phyloP scores from a whole-genome alignment of 139 green algal species.

The Nannochloris sp. region DNA sequence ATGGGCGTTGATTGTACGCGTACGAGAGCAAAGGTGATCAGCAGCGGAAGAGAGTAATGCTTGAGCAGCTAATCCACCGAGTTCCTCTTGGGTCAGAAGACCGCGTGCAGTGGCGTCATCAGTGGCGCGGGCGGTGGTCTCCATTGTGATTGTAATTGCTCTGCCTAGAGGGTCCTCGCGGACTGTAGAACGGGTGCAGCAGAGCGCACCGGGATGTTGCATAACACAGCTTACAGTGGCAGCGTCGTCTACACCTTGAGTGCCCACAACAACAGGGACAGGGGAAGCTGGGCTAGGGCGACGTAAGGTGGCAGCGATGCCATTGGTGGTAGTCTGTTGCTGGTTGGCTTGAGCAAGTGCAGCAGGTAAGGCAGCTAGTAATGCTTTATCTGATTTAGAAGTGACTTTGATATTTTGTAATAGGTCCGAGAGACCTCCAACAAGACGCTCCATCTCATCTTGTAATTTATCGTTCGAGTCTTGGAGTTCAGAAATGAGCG shows the following conservation, averaged over 20 bases:
- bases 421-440: neutral
- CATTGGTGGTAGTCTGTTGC: too few species aligned
- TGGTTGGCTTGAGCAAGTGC: too few species aligned
- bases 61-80: constrained; percentile 17
- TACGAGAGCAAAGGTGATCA: neutral
- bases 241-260: too few species aligned
- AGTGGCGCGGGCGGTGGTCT: constrained; percentile 14
- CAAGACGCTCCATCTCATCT: neutral
- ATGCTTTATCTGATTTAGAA: neutral
- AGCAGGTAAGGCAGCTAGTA: too few species aligned
- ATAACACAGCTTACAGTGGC: constrained; percentile 6
- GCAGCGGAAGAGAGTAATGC: constrained; percentile 8
- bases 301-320: too few species aligned
- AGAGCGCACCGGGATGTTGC: constrained; percentile 25
- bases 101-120: neutral
- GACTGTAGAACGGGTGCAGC: constrained; percentile 30
- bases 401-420: neutral
- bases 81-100: constrained; percentile 11
- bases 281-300: too few species aligned
- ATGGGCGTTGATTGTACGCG: neutral
- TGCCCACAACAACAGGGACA: too few species aligned
- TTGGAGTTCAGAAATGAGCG: neutral
- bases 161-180: constrained; percentile 1
- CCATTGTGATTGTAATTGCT: constrained; percentile 14
- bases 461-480: neutral